Evolutionary conservation across 2,329 filamentous ascomycete species (phyloP).

Genomic region (Magnaporthales sp.): DNA sequence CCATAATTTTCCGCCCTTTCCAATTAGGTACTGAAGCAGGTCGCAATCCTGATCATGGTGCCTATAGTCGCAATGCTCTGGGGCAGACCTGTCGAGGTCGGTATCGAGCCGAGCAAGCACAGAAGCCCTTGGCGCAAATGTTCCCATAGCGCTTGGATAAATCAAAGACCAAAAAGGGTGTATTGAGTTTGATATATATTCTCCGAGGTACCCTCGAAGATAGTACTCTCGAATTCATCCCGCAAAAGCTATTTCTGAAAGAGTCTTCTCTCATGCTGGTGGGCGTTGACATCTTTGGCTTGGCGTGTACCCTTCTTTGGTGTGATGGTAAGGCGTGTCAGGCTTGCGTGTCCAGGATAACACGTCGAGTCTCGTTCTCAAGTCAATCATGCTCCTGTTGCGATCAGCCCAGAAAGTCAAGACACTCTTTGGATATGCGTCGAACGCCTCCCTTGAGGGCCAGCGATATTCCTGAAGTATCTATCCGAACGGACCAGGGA

Average conservation of each 20-base stretch:
- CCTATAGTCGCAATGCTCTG: conserved; percentile 12
- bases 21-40: conserved; percentile 13
- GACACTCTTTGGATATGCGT: no score
- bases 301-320: no score
- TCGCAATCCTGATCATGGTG: conserved; percentile 9
- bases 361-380: no score
- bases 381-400: no score
- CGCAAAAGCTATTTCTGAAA: conserved; percentile 17
- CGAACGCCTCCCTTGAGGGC: no score
- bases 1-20: conserved; percentile 7
- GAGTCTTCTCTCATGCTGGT: conserved; percentile 17
- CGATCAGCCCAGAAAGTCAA: no score
- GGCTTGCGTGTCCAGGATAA: conserved; percentile 16
- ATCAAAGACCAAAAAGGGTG: conserved; percentile 12
- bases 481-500: no score
- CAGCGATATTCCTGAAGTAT: no score
- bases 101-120: conserved; percentile 11
- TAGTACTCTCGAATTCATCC: conserved; percentile 14
- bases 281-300: neutral
- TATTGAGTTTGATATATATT: conserved; percentile 12
- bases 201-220: conserved; percentile 11
- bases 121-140: conserved; percentile 13
- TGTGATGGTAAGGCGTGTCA: no score
- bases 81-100: conserved; percentile 13
- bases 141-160: conserved; percentile 10